phyloP scores from a whole-genome alignment of 352 stramenopile species.

The Globisporangium megalacanthum region DNA sequence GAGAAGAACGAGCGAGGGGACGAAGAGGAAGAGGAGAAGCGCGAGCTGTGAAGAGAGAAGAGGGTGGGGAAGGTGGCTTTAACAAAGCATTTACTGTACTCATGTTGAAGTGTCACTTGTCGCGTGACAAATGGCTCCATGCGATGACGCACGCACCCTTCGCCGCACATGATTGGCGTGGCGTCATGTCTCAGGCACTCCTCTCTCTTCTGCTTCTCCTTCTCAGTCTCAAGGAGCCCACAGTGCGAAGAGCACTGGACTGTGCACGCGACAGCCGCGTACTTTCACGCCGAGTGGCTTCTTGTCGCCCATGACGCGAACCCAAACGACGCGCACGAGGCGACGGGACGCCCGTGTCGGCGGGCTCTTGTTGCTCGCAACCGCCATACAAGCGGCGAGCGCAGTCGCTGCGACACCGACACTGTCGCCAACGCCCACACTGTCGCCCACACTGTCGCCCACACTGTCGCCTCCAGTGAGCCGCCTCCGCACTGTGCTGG shows the following conservation, averaged over 20 bases:
- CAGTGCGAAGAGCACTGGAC: too few relatives aligned
- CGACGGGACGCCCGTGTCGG: too few relatives aligned
- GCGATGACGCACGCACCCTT: background rate
- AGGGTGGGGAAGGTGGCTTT: background rate
- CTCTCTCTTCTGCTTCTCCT: too few relatives aligned
- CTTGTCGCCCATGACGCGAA: too few relatives aligned
- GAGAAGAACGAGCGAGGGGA: slow-evolving; percentile 8
- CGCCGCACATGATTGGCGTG: too few relatives aligned
- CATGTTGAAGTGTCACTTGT: background rate
- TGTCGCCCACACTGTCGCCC: too few relatives aligned
- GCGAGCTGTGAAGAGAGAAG: background rate
- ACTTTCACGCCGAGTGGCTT: background rate
- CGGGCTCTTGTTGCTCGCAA: background rate
- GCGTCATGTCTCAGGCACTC: too few relatives aligned
- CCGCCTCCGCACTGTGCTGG: slow-evolving; percentile 1
- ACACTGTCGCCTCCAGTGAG: background rate
- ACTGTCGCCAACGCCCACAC: too few relatives aligned
- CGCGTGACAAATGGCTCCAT: background rate
- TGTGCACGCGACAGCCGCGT: background rate
- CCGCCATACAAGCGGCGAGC: too few relatives aligned
- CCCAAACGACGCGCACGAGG: too few relatives aligned
- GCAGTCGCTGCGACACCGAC: too few relatives aligned
- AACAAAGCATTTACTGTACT: background rate
- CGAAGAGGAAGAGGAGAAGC: background rate
- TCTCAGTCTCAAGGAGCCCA: too few relatives aligned